Percentiles rank a stretch among this genome's conserved stretches.
phyloP scores from a whole-genome alignment of 2,329 filamentous ascomycete species.

The Phyllosticta paracitricarpa region DNA sequence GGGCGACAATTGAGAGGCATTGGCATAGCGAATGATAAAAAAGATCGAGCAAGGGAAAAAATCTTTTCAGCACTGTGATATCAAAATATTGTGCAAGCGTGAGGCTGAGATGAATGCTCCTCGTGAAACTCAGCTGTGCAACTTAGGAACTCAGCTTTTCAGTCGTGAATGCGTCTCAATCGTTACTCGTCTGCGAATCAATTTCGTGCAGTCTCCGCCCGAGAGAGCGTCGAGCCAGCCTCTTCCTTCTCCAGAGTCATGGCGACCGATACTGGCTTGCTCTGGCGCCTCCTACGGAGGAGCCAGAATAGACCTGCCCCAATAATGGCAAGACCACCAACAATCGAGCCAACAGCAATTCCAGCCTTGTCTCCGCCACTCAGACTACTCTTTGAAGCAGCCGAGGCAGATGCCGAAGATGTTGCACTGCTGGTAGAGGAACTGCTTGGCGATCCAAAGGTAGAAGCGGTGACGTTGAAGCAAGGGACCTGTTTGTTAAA shows the following conservation, averaged over 20 bases:
- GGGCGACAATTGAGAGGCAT: too few species aligned
- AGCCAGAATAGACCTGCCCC: slow-evolving; percentile 18
- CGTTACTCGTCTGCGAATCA: background rate
- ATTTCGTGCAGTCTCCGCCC: background rate
- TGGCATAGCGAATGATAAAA: too few species aligned
- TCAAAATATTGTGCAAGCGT: background rate
- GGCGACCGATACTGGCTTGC: background rate
- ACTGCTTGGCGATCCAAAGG: slow-evolving; percentile 17
- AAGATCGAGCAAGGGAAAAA: too few species aligned
- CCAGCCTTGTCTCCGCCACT: slow-evolving; percentile 35
- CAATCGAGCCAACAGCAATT: slow-evolving; percentile 27
- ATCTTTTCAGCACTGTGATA: background rate
- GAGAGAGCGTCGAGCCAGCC: background rate
- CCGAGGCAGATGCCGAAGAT: background rate
- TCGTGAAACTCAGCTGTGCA: background rate
- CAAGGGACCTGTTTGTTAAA: slow-evolving; percentile 35
- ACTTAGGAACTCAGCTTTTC: background rate
- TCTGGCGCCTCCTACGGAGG: slow-evolving; percentile 13
- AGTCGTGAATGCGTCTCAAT: background rate
- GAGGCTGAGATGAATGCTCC: background rate
- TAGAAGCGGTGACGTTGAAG: slow-evolving; percentile 36
- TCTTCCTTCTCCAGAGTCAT: background rate
- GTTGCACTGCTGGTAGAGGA: slow-evolving; percentile 13
- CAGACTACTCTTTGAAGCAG: slow-evolving; percentile 16
- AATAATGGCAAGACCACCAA: slow-evolving; percentile 17